Base-by-base conservation (phyloP, 2,329 filamentous ascomycete genomes). In the Xylariaceae sp. region DNA sequence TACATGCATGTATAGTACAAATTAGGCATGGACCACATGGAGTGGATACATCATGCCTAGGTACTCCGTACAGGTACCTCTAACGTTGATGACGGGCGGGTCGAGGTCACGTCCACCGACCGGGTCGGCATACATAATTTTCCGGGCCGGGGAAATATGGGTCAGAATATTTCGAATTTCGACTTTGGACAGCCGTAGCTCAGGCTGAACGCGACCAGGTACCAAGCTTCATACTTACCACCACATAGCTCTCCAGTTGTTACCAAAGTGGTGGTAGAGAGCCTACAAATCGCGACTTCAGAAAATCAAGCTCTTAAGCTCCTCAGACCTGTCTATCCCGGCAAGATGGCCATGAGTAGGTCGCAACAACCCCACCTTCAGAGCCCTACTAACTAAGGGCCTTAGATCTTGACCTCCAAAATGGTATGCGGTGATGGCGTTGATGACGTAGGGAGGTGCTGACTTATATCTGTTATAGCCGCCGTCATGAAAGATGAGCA, bases 401-500 rank as follows among this genome's bases (percentile, higher is more conserved):
- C 69, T 59, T 49, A 93, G 90, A 93, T 79, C 81, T 93, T 73
- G 90, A 93, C 79, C 80, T 93, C 78, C 89, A 88, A 62, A 91
- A 93, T 75, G 90, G 90, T 93, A 89, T 70, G 73, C 54, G 46
- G 54, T 55, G 51, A 64, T 58, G 32, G 18, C 32, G 37, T 47
- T 9, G 3, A 50, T 7, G 32, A 16, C 29, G 9, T 21, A 18
- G 32, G 7, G 18, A 26, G 14, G 52, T 52, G 44, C 63, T 62
- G 44, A 67, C 63, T 61, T 48, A 64, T 56, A 21, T 40, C 16
- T 16, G 41, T 16, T 62, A 63, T 56, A 89, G 86, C 86, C 72
- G 73, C 82, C 73, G 79, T 99, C 76, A 86, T 97, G 82, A 96
- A 96, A 81, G 95, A 99, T 83, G 95, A 99, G 79, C 88, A 95